These are phyloP conservation scores for Eimeria nieschulzi DNA, from an alignment of 169 alveolate genomes.

Conservation along the genomic window DNA sequence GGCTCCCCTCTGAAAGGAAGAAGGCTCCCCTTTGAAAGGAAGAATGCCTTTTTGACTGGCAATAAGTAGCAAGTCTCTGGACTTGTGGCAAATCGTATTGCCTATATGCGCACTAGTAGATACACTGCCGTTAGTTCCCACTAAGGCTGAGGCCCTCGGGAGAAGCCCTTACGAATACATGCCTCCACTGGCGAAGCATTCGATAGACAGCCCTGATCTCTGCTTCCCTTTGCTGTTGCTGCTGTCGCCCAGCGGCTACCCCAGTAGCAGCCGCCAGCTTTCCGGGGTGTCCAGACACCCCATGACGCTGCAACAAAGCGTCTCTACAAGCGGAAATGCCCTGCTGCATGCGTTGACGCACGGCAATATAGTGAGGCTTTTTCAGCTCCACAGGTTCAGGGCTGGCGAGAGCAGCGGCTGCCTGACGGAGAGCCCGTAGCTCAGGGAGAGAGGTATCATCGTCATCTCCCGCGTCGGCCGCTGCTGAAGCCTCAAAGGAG, in stretches of 20 bases:
- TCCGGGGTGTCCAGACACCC: neutral
- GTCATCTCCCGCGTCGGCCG: neutral
- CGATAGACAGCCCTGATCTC: neutral
- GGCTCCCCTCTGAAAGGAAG: too few relatives aligned
- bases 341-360: neutral
- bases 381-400: slow-evolving; percentile 3
- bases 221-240: neutral
- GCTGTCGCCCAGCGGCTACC: neutral
- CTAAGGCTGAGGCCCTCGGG: neutral
- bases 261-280: neutral
- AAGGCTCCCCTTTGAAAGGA: too few relatives aligned
- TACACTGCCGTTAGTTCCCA: neutral
- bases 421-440: neutral
- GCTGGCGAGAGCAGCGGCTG: neutral
- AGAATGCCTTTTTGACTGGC: too few relatives aligned
- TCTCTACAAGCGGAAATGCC: neutral
- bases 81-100: too few relatives aligned
- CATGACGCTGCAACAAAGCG: neutral
- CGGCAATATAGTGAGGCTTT: neutral
- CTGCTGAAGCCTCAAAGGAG: neutral
- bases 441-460: neutral
- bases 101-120: too few relatives aligned
- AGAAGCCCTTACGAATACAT: neutral
- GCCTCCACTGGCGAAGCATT: neutral
- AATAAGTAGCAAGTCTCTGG: too few relatives aligned